These are phyloP conservation scores for Rhizopogon rudus DNA, from an alignment of 768 basidiomycete genomes.

Conservation along the genomic window DNA sequence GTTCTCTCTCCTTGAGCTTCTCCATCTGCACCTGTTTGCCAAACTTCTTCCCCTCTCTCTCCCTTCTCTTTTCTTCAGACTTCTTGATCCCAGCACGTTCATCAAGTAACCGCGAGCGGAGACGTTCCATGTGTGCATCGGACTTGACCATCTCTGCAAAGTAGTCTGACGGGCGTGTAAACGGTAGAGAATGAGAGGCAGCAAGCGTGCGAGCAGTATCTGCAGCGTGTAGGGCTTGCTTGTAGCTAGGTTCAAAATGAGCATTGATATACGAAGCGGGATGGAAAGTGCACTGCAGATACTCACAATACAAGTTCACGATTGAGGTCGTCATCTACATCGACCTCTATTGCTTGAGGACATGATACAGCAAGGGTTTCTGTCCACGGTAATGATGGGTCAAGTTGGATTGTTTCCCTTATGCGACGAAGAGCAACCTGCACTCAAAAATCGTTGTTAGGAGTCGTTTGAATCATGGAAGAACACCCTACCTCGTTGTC, in stretches of 20 bases:
- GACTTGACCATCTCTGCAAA: conserved; percentile 99
- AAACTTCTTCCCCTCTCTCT: conserved; percentile 95
- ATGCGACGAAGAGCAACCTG: conserved; percentile 80
- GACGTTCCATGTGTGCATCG: conserved; percentile 96
- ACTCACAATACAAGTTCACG: conserved; percentile 95
- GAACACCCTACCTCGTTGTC: conserved; percentile 64
- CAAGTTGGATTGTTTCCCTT: conserved; percentile 69
- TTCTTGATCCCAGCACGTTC: conserved; percentile 87
- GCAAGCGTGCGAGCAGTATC: conserved; percentile 72
- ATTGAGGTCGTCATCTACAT: conserved; percentile 84
- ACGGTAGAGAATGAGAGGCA: conserved; percentile 73
- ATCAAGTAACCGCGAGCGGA: conserved; percentile 85
- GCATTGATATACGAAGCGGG: neutral
- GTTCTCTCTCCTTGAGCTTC: conserved; percentile 87
- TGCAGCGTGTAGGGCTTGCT: conserved; percentile 87
- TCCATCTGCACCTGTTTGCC: conserved; percentile 97
- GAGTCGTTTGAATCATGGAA: neutral
- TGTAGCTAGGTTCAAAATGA: conserved; percentile 59
- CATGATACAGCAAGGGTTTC: conserved; percentile 74
- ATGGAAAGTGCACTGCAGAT: neutral
- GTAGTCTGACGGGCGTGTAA: conserved; percentile 89
- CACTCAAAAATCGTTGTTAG: neutral
- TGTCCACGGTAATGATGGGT: conserved; percentile 75
- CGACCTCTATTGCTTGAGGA: conserved; percentile 67
- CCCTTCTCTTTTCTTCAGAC: conserved; percentile 85